Conservation (phyloP, 2,329 filamentous ascomycete species). For the Alternaria sp. region DNA sequence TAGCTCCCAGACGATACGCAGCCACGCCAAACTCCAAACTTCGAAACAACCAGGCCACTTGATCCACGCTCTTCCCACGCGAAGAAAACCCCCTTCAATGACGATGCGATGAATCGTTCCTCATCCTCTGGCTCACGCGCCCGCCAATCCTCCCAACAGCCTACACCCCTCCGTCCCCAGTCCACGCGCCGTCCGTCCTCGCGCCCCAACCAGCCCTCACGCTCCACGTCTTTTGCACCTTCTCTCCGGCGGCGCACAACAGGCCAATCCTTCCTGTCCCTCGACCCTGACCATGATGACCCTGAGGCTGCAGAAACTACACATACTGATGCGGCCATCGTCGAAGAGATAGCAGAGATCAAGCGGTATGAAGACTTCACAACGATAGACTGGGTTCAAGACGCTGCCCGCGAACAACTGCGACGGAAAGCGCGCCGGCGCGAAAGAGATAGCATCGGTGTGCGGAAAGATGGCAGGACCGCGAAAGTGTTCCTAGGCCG, state of each 20-base stretch:
- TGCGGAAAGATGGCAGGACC: slow-evolving; percentile 61
- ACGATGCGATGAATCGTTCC: slow-evolving; percentile 58
- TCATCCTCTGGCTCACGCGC: slow-evolving; percentile 13
- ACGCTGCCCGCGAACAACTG: slow-evolving; percentile 89
- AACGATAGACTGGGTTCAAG: slow-evolving; percentile 99
- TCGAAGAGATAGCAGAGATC: slow-evolving; percentile 96
- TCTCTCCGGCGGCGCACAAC: slow-evolving; percentile 68
- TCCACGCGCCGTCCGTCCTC: slow-evolving; percentile 52
- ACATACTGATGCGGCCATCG: slow-evolving; percentile 74
- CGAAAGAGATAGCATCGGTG: slow-evolving; percentile 51
- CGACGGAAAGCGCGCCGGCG: slow-evolving; percentile 79
- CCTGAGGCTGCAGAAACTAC: slow-evolving; percentile 61
- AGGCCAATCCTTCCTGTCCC: slow-evolving; percentile 69
- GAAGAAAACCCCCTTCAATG: not conserved
- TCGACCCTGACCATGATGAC: slow-evolving; percentile 69
- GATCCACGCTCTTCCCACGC: slow-evolving; percentile 1
- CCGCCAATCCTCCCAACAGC: slow-evolving; percentile 21
- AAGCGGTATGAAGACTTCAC: slow-evolving; percentile 99
- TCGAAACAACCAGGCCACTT: not conserved
- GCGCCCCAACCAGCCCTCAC: slow-evolving; percentile 29
- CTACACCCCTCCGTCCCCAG: slow-evolving; percentile 54
- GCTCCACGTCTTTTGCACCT: slow-evolving; percentile 60
- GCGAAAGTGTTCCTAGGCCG: slow-evolving; percentile 69
- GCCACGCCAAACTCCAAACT: not conserved
- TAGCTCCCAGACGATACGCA: slow-evolving; percentile 1